A percentile compares a stretch with the other conserved stretches of the same genome.
phyloP scores from a whole-genome alignment of 345 rosid genomes.

The Arabis hirsuta region DNA sequence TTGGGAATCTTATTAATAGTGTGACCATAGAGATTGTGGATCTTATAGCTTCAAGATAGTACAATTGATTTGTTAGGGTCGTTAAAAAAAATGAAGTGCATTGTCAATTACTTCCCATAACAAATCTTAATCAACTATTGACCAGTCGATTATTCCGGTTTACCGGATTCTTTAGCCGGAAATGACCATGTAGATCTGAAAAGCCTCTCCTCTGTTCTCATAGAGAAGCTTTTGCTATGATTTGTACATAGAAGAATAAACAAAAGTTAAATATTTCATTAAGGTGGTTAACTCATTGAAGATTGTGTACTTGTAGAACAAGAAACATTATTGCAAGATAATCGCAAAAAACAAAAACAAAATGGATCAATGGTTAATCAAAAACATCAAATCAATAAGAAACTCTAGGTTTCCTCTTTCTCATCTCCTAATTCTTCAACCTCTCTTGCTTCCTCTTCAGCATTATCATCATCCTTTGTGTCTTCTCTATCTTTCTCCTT shows the following conservation, averaged over 20 bases:
- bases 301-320: constrained; percentile 19
- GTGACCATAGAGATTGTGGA: not conserved
- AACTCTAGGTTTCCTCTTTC: constrained; percentile 1
- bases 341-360: constrained; percentile 14
- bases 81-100: too few species aligned
- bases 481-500: not conserved
- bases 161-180: not conserved
- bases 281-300: not conserved
- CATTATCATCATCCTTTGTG: not conserved
- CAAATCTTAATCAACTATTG: not conserved
- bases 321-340: constrained; percentile 12
- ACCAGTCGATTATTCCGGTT: not conserved
- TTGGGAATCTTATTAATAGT: too few species aligned
- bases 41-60: not conserved
- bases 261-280: not conserved
- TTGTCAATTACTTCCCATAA: not conserved
- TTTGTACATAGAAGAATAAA: not conserved
- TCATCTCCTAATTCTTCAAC: constrained; percentile 9
- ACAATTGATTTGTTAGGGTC: not conserved
- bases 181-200: not conserved
- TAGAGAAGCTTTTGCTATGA: not conserved
- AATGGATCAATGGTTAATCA: not conserved
- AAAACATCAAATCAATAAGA: not conserved
- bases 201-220: not conserved
- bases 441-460: constrained; percentile 18